These are phyloP conservation scores for Allantophomopsis cytisporea DNA, from an alignment of 2,329 filamentous ascomycete species.

Conservation along the genomic window DNA sequence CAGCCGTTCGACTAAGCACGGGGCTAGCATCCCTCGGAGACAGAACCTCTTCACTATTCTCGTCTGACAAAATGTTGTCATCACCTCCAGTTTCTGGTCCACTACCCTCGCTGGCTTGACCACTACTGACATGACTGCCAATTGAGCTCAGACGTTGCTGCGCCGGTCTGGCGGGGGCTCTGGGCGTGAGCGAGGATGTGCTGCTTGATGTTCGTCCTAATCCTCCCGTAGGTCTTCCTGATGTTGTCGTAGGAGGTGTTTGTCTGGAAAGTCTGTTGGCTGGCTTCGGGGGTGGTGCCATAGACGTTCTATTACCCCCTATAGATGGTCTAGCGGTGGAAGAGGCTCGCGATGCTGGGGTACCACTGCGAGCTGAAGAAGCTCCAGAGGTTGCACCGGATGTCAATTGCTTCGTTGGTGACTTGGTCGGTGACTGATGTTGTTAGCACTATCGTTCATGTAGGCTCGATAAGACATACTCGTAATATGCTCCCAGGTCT, in stretches of 20 bases:
- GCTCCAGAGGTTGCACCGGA: constrained; percentile 37
- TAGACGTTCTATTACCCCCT: constrained; percentile 43
- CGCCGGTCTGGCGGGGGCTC: constrained; percentile 14
- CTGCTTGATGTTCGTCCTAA: constrained; percentile 7
- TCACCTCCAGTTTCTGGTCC: constrained; percentile 14
- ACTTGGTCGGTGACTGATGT: constrained; percentile 62
- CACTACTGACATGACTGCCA: constrained; percentile 15
- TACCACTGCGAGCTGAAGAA: constrained; percentile 48
- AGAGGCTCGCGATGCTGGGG: constrained; percentile 40
- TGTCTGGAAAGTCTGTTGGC: constrained; percentile 21
- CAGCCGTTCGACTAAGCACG: constrained; percentile 11
- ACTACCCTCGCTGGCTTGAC: constrained; percentile 13
- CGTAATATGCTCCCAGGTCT: constrained; percentile 40
- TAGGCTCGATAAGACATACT: constrained; percentile 24
- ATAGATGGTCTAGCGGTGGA: constrained; percentile 38
- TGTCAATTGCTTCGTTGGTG: constrained; percentile 61
- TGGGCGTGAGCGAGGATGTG: constrained; percentile 13
- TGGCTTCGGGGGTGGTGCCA: constrained; percentile 44
- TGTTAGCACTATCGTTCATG: constrained; percentile 9
- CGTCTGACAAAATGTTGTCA: constrained; percentile 29
- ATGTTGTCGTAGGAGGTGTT: constrained; percentile 13
- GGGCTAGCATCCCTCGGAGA: constrained; percentile 18
- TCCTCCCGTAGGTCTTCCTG: constrained; percentile 4
- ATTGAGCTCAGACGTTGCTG: constrained; percentile 14
- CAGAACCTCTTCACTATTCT: constrained; percentile 14